Base-by-base conservation (phyloP, 2,329 filamentous ascomycete genomes). In the Pleoardoris graminearum region DNA sequence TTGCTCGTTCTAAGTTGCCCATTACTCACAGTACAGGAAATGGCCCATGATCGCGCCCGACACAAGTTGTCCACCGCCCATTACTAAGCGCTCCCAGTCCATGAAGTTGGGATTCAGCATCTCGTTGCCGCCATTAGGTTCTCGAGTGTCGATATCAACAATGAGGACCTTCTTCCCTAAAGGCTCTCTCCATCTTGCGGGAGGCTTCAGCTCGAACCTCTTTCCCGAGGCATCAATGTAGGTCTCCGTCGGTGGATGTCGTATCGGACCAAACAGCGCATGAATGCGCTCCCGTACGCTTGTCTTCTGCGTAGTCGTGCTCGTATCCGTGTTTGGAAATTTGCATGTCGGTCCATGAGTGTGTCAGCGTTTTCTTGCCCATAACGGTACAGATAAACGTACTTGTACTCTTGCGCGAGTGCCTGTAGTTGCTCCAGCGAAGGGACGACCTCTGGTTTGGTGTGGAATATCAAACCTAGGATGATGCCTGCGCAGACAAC, bases 21-120 rank as follows among this genome's bases (percentile, higher is more conserved):
- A 39, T n/a, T n/a, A 48, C 54, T 48, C 59, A 72, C 68, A 66
- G 32, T 74, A 77, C 7, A 76, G 59, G 53, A 70, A 76, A 45
- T 77, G 75, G 45, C 74, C 75, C 48, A 75, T 61, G 51, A 72
- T 63, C 1, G 70, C 67, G 2, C 72, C 72, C 62, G 75, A 75
- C 61, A 75, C 57, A 48, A 67, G 51, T 11, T 59, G 61, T 2
- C 54, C 62, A 62, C 72, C 62, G 1, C 39, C 32, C 32, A 55
- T 57, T 10, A 59, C 60, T 7, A 65, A 58, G 21, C 50, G 44
- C 7, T 61, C 59, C 53, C 63, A 69, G 19, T 67, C 55, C 14
- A 70, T 50, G 23, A 38, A 55, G 16, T 55, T 50, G 6, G 59
- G 50, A 25, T 65, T 65, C 32, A 65, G 50, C 17, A 67, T 55